These are phyloP conservation scores for Avena eriantha DNA, from an alignment of 176 grass and related monocot species.

Conservation along the genomic window DNA sequence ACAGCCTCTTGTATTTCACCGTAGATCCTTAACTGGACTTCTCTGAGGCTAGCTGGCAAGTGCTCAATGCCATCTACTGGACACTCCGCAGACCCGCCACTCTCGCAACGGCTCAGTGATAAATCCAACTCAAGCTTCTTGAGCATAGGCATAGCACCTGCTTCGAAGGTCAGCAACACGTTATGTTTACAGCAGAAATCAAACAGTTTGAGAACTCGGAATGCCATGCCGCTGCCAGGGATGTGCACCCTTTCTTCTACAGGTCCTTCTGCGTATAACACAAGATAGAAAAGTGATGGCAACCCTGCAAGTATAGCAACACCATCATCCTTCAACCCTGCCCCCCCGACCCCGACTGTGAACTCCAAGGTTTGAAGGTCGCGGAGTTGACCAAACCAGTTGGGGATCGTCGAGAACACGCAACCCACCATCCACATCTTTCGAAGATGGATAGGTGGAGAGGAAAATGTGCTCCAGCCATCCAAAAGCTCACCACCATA, in stretches of 20 bases:
- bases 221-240: background rate
- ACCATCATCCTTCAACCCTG: background rate
- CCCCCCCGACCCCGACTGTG: background rate
- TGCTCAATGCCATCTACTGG: background rate
- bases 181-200: accelerated
- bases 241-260: background rate
- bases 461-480: conserved; percentile 1
- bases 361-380: background rate
- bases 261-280: accelerated
- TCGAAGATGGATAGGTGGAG: background rate
- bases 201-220: background rate
- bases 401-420: background rate
- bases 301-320: conserved; percentile 10
- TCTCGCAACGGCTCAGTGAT: background rate
- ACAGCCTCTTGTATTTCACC: background rate
- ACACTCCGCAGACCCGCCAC: background rate
- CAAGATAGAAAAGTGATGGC: background rate
- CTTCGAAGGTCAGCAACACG: background rate
- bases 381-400: background rate
- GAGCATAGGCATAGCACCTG: background rate
- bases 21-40: accelerated
- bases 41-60: background rate
- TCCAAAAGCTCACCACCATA: accelerated
- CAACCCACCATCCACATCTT: background rate
- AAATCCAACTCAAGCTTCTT: background rate